Conservation (phyloP, 768 basidiomycete genomes). For the Leccinellum rugosiceps region DNA sequence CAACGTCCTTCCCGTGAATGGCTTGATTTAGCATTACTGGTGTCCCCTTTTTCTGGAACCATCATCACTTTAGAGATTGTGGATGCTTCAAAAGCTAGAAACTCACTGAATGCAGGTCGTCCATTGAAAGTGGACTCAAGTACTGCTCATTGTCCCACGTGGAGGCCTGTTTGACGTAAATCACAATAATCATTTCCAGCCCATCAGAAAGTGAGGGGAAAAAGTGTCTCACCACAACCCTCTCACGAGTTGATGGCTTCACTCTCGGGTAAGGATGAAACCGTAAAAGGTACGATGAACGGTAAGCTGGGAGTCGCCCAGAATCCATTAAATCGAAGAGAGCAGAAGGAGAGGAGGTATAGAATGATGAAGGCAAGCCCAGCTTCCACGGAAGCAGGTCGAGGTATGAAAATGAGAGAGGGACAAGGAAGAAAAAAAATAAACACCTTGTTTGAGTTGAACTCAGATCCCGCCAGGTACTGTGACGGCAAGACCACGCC, state of each 20-base stretch:
- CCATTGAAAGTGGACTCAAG: no score
- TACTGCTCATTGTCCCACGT: no score
- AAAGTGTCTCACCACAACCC: conserved; percentile 16
- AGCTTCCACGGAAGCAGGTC: background rate
- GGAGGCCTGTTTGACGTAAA: no score
- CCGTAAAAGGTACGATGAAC: conserved; percentile 27
- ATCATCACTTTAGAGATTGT: background rate
- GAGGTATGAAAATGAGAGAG: background rate
- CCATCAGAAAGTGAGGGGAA: background rate
- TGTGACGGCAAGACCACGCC: conserved; percentile 27
- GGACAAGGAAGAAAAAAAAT: conserved; percentile 2
- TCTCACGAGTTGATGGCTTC: conserved; percentile 22
- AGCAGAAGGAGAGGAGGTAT: background rate
- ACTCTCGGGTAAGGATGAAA: conserved; percentile 30
- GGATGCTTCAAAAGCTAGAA: background rate
- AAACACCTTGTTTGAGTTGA: conserved; percentile 13
- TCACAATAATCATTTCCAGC: no score
- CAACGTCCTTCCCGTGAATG: conserved; percentile 1
- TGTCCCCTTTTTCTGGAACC: conserved; percentile 8
- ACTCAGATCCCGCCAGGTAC: conserved; percentile 21
- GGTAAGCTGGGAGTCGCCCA: conserved; percentile 20
- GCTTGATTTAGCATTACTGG: background rate
- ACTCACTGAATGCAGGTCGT: background rate
- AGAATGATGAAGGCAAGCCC: background rate
- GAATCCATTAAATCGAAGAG: conserved; percentile 15